Evolutionary conservation across 106 monocot genomes (phyloP).

Genomic region (Acanthochlamys bracteata): DNA sequence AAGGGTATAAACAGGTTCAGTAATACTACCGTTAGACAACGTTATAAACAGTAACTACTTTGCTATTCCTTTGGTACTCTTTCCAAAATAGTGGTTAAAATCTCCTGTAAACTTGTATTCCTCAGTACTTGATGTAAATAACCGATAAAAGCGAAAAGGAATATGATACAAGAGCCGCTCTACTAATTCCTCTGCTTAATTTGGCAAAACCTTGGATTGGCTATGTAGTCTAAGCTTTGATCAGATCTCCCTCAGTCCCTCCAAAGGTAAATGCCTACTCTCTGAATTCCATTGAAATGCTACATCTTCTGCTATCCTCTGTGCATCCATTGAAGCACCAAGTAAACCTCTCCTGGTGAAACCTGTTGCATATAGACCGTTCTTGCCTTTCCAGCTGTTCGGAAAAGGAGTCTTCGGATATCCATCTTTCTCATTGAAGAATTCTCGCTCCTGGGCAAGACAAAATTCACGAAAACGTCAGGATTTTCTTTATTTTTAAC

Average conservation of each 20-base stretch:
- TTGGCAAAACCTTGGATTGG: too few relatives aligned
- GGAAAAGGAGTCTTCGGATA: conserved; percentile 33
- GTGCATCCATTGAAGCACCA: conserved; percentile 54
- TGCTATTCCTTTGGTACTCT: too few relatives aligned
- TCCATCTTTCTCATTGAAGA: conserved; percentile 50
- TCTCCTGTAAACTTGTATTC: too few relatives aligned
- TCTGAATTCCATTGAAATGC: conserved; percentile 40
- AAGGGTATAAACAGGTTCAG: too few relatives aligned
- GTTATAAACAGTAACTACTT: too few relatives aligned
- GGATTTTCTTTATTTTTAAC: too few relatives aligned
- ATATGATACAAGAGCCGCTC: too few relatives aligned
- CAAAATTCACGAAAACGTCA: not conserved
- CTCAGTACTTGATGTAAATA: too few relatives aligned
- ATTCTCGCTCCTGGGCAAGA: conserved; percentile 33
- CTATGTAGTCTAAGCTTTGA: not conserved
- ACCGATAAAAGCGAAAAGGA: too few relatives aligned
- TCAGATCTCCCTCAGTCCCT: not conserved
- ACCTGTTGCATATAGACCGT: conserved; percentile 56
- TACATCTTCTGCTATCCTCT: conserved; percentile 52
- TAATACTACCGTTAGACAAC: too few relatives aligned
- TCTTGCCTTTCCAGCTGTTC: conserved; percentile 65
- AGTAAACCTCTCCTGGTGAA: conserved; percentile 61
- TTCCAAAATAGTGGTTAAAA: too few relatives aligned
- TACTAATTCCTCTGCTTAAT: too few relatives aligned
- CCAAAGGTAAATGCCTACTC: conserved; percentile 22